Base-by-base conservation (phyloP, 2,329 filamentous ascomycete genomes). In the Penicillium janthinellum region DNA sequence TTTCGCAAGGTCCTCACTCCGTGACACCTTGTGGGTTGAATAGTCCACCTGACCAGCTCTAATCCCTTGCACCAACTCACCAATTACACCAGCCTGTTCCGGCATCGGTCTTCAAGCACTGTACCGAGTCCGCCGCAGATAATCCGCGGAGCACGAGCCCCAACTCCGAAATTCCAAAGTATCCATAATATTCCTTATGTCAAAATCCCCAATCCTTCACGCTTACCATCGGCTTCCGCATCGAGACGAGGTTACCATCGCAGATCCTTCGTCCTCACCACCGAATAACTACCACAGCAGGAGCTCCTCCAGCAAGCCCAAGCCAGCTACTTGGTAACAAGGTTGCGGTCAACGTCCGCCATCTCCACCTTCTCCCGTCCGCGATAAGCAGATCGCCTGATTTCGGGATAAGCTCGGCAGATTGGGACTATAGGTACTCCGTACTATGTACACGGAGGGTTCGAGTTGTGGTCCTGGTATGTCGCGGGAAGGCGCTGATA, bases 1-100 rank as follows among this genome's bases (percentile, higher is more conserved):
- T 28, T 14, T 14, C 63, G 45, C 66, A 68, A 67, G 66, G 66
- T 68, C 63, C 66, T 61, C 66, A 64, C 20, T 59, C 58, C 56
- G 22, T 47, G 34, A 28, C 15, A 66, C 64, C 60, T 67, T 66
- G 58, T 50, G 58, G 60, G 31, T 39, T 31, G 10, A 34, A 48
- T 35, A 3, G 31, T 8, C 11, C 2, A 20, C n/a, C 45, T 20
- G 15, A 49, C 45, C 28, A 44, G 20, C 12, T 45, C 42, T 28
- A 15, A 41, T 3, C 17, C 39, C 11, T 15, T 8, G 10, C 2
- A 5, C 39, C 10, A 20, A 7, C 38, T n/a, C 2, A 5, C 39
- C 10, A 20, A 7, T n/a, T n/a, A 45, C 10, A 25, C 17, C 17
- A 45, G n/a, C 42, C 42, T 45, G 31, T 31, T 5, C 20, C 10